Evolutionary conservation across 164 flowering plant species (phyloP), one percentile per base, ranked within the genome.

Genomic region (Annona squamosa): DNA sequence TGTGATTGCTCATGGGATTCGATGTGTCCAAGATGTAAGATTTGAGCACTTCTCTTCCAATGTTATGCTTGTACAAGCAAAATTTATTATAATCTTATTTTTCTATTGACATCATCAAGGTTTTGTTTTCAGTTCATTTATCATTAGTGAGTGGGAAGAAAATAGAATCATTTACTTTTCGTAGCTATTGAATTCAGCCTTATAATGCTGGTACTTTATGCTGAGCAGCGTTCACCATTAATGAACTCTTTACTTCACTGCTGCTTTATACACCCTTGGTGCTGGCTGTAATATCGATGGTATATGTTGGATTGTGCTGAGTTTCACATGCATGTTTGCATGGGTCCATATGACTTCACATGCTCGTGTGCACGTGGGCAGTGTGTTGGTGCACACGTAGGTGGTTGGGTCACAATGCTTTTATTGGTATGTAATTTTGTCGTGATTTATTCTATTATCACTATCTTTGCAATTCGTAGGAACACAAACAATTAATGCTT

Each of bases 21-120:
- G 73, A 43, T 96, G 97, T 97, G 80, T 91, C 78, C 91, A 92
- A 85, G 90, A 93, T 87, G 99, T 96, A 87, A 90, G 97, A 42
- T 73, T 44, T 68, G 63, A 81, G 65, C 62, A 68, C 67, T 61
- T 46, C 7, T 46, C 13, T 46, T 46, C 12, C 52, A 6, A n/a
- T 37, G 3, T 46, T 45, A 16, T 43, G 4, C 12, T 16, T 66
- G 42, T 5, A 47, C 43, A 44, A 46, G 43, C 42, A 17, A 42
- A 44, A 66, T 66, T 16, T 5, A 12, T 66, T 41, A 37, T 66
- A 52, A 52, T 9, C 59, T 6, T 9, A 52, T 52, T 2, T 0
- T 52, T 26, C 67, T 59, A 64, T 64, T 43, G 9, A 17, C 67
- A 64, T 64, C 45, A 19, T 0, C 42, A 5, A 4, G 12, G 68